These are phyloP conservation scores for Fomes fomentarius DNA, from an alignment of 1,284 basidiomycete species.

Conservation along the genomic window DNA sequence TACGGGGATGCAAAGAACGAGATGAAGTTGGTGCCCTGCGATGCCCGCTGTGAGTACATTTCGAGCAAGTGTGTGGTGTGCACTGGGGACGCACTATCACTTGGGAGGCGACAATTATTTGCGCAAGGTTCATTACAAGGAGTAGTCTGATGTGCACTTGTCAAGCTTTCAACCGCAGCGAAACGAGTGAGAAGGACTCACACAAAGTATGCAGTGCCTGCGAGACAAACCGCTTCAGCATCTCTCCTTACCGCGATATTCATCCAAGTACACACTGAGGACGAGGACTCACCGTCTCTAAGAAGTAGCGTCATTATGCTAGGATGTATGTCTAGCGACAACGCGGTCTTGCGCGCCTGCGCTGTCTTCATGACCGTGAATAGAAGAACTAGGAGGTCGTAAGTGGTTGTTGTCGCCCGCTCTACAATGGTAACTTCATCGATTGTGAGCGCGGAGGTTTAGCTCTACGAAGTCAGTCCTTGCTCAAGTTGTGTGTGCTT, in stretches of 20 bases:
- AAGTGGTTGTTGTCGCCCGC: conserved; percentile 18
- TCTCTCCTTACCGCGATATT: no score
- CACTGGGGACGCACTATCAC: conserved; percentile 4
- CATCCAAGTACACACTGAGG: background rate
- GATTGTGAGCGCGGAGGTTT: no score
- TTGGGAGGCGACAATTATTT: conserved; percentile 8
- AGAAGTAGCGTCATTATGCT: conserved; percentile 17
- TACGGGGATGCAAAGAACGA: conserved; percentile 17
- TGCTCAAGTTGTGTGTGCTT: background rate
- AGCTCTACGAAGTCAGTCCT: no score
- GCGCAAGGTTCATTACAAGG: conserved; percentile 12
- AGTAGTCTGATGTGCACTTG: conserved; percentile 5
- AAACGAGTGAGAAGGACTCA: no score
- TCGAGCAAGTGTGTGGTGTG: no score
- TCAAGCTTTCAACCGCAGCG: no score
- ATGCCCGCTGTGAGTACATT: background rate
- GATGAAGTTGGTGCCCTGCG: conserved; percentile 5
- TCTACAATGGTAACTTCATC: conserved; percentile 19
- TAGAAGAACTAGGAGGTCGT: conserved; percentile 21
- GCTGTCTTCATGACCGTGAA: conserved; percentile 23
- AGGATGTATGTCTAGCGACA: background rate
- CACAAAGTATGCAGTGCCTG: conserved; percentile 25
- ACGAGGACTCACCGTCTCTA: conserved; percentile 26
- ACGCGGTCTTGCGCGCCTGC: conserved; percentile 2
- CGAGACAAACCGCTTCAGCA: background rate